Evolutionary conservation across 805 yeast species (phyloP), one percentile per base, ranked within the genome.

Genomic region (Wickerhamia fluorescens): DNA sequence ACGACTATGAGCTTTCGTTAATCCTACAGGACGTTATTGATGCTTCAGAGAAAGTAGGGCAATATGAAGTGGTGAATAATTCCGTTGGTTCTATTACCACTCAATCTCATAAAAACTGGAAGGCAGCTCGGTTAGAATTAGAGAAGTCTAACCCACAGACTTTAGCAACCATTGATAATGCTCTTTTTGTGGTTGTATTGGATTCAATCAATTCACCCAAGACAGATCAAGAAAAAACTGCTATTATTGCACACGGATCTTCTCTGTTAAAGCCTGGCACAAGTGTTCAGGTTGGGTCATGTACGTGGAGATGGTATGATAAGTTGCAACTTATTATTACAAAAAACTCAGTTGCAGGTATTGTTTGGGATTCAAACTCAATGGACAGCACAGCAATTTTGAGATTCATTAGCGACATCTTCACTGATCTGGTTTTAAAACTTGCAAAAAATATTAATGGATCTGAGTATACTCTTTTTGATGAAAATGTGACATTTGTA

Each of bases 231-330:
- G 76, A 71, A 31, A 68, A 66, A 38, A 66, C 73, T 8, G 53
- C 52, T 31, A 63, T 61, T 14, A 66, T 73, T 8, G 60, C 72
- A 12, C 77, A 73, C 45, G 79, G 79, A 14, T 59, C 72, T 6
- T 61, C 72, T 1, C 42, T 39, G 20, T 57, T 71, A 23, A 58
- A 66, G 18, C 36, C 40, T 2, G 58, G 59, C 7, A 54, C 66
- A 17, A 72, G 70, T 34, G 52, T 68, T 25, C 79, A 73, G 48
- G 48, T 61, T 14, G 79, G 79, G 15, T 62, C 75, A 4, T 73
- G 79, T 48, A 69, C 75, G 10, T 69, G 72, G 26, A 53, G 79
- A 31, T 73, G 76, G 70, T 73, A 73, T 44, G 79, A 73, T 45
- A 73, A 73, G 41, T 51, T 73, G 31, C 76, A 73, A 42, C 47